These are phyloP conservation scores for Podospora conica DNA, from an alignment of 495 filamentous ascomycete genomes.

Conservation along the genomic window DNA sequence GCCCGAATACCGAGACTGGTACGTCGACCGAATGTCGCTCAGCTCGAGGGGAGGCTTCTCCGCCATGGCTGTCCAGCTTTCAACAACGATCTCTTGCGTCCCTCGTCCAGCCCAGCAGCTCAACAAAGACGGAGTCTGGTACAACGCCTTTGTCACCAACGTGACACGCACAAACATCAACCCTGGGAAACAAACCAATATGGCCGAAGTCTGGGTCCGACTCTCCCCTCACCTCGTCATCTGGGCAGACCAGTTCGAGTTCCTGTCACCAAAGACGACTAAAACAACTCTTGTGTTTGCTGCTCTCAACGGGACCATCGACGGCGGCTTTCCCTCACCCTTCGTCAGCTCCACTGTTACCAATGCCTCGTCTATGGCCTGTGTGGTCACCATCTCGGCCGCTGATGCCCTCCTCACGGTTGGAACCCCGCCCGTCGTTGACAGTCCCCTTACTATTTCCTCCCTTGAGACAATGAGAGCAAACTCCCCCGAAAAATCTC, in stretches of 20 bases:
- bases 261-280: conserved; percentile 16
- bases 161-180: conserved; percentile 20
- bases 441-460: conserved; percentile 14
- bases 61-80: conserved; percentile 19
- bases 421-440: neutral
- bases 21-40: conserved; percentile 22
- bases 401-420: conserved; percentile 18
- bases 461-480: conserved; percentile 14
- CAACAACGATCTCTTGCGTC: conserved; percentile 19
- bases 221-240: conserved; percentile 18
- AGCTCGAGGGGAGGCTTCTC: conserved; percentile 18
- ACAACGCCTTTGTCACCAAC: conserved; percentile 27
- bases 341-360: conserved; percentile 13
- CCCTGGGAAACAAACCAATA: conserved; percentile 11
- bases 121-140: conserved; percentile 9
- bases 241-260: conserved; percentile 24
- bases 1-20: conserved; percentile 25
- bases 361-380: conserved; percentile 20
- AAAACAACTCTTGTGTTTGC: conserved; percentile 25
- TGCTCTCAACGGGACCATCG: conserved; percentile 28
- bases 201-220: conserved; percentile 22
- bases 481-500: neutral
- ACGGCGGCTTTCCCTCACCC: conserved; percentile 14
- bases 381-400: conserved; percentile 20
- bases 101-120: conserved; percentile 17